phyloP scores from a whole-genome alignment of 2,329 filamentous ascomycete genomes.

The Aspergillus nomiae region DNA sequence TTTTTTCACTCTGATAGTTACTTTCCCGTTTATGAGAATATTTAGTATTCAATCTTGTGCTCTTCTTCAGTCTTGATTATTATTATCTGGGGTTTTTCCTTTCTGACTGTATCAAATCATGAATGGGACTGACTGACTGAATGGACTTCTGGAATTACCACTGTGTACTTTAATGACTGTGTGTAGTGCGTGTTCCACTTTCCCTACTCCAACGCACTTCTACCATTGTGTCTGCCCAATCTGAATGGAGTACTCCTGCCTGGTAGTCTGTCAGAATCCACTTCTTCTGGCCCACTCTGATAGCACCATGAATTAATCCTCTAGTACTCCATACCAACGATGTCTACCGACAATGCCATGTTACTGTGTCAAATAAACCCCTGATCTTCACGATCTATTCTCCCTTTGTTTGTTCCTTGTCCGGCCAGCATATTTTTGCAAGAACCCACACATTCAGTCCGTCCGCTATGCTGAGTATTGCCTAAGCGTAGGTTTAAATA shows the following conservation, averaged over 20 bases:
- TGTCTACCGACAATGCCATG: not conserved
- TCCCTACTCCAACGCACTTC: conserved; percentile 12
- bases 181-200: not conserved
- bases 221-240: conserved; percentile 10
- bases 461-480: not conserved
- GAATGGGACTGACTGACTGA: not conserved
- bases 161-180: not conserved
- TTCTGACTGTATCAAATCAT: not conserved
- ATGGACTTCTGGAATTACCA: not conserved
- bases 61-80: not conserved
- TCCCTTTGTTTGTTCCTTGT: not conserved
- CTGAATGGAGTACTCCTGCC: conserved; percentile 9
- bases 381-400: not conserved
- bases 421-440: not conserved
- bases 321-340: not conserved
- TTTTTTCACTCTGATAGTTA: no score
- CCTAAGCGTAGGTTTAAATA: not conserved
- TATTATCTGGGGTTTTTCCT: not conserved
- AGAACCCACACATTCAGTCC: not conserved
- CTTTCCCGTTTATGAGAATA: not conserved
- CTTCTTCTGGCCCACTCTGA: conserved; percentile 4
- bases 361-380: not conserved
- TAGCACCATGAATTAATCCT: not conserved
- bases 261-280: conserved; percentile 14
- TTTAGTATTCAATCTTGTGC: not conserved